Percentiles rank a stretch among this genome's conserved stretches.
These are phyloP conservation scores for Phytophthora brassicae DNA, from an alignment of 352 stramenopile species.

Conservation along the genomic window DNA sequence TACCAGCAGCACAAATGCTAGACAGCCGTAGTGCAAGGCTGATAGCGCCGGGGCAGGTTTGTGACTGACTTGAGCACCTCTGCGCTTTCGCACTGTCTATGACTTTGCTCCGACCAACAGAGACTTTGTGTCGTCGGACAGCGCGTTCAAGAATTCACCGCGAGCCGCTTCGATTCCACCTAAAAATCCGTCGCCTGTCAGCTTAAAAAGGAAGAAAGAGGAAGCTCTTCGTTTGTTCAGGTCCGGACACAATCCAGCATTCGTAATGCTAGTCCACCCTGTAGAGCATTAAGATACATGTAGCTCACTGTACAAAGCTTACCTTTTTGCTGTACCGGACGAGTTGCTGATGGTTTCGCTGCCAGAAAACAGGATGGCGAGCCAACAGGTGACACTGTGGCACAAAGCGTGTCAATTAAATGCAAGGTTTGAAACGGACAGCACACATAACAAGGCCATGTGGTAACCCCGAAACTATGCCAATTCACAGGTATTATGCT, in stretches of 20 bases:
- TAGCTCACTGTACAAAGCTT: constrained; percentile 15
- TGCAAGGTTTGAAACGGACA: constrained; percentile 21
- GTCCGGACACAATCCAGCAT: constrained; percentile 33
- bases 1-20: constrained; percentile 30
- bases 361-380: constrained; percentile 28
- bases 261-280: constrained; percentile 31
- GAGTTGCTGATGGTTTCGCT: constrained; percentile 6
- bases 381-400: constrained; percentile 24
- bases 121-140: constrained; percentile 18
- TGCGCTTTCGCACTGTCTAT: constrained; percentile 34
- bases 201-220: constrained; percentile 19
- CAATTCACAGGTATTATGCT: constrained; percentile 6
- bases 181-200: constrained; percentile 14
- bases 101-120: constrained; percentile 28
- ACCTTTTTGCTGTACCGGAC: constrained; percentile 23
- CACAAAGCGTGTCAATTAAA: constrained; percentile 27
- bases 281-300: constrained; percentile 4
- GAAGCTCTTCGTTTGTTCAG: constrained; percentile 11
- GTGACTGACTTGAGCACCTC: constrained; percentile 28
- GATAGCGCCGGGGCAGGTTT: constrained; percentile 23
- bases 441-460: constrained; percentile 9
- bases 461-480: constrained; percentile 14
- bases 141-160: constrained; percentile 19
- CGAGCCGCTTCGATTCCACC: background rate
- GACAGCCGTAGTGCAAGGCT: constrained; percentile 37